These are phyloP conservation scores for Lagenidium giganteum DNA, from an alignment of 352 stramenopile genomes.

Conservation along the genomic window DNA sequence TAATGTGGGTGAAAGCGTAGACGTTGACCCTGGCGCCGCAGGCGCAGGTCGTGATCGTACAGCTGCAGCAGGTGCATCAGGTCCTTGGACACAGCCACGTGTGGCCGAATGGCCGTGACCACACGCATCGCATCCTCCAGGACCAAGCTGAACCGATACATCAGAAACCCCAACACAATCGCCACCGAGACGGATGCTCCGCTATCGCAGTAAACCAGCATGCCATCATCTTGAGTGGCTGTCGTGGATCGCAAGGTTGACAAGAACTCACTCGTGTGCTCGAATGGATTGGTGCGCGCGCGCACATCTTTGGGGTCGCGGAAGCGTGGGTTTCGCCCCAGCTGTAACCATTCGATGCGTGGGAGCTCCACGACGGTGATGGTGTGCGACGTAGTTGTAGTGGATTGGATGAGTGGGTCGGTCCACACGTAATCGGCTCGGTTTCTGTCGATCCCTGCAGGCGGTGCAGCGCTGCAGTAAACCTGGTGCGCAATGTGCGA, in stretches of 20 bases:
- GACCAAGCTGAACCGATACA: constrained; percentile 24
- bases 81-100: constrained; percentile 6
- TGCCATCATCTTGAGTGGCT: too few species aligned
- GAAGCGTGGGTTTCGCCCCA: too few species aligned
- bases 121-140: constrained; percentile 16
- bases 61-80: constrained; percentile 11
- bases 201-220: constrained; percentile 33
- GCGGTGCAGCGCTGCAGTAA: constrained; percentile 1
- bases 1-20: constrained; percentile 4
- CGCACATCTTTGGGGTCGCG: too few species aligned
- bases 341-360: constrained; percentile 16
- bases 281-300: too few species aligned
- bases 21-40: not conserved
- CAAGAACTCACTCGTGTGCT: too few species aligned
- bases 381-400: constrained; percentile 1
- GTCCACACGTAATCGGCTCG: not conserved
- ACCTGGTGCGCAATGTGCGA: constrained; percentile 15
- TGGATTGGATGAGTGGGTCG: too few species aligned
- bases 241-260: too few species aligned
- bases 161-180: constrained; percentile 27
- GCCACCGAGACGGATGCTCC: constrained; percentile 21
- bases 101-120: constrained; percentile 6
- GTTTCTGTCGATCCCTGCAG: not conserved
- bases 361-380: constrained; percentile 11
- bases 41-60: constrained; percentile 2